Base-by-base conservation (phyloP, 2,329 filamentous ascomycete species). In the Hymenoscyphus salicellus region DNA sequence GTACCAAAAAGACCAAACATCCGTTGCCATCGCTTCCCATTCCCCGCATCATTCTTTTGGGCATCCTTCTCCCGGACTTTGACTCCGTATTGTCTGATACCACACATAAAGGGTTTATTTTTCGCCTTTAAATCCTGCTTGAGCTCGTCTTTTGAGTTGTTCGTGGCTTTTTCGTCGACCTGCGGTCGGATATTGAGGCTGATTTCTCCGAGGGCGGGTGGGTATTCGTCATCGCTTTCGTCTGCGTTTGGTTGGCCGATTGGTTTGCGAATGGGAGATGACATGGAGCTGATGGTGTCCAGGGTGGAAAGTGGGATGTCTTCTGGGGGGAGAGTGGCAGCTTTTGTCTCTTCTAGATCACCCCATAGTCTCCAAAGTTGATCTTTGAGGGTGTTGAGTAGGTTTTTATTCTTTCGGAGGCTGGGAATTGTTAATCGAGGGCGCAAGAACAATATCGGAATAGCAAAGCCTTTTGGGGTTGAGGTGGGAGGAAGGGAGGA, bases 281-380 rank as follows among this genome's bases (percentile, higher is more conserved):
- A 32, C 0, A 38, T 32, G 14, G 49, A 49, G 33, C 30, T 26
- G 11, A 38, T 17, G 1, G 64, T 65, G 4, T 65, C 58, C 32
- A 65, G 49, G 7, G 67, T 65, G 11, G 68, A 69, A 17, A 62
- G 46, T 41, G 65, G 59, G 17, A 41, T 38, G 4, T 52, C 61
- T 26, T 62, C 55, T 52, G 33, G 76, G 64, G 71, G 66, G 23
- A 76, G 69, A 1, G 75, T 71, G n/a, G 70, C 74, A 1, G 72
- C 71, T 73, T 90, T 92, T 58, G 79, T 76, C 74, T 96, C 92
- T 73, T 93, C 88, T 1, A 97, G 80, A 66, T 97, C 86, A 1
- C 94, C 94, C 93, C 94, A 98, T 1, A 97, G 80, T 41, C 86
- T 79, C 74, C 89, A 94, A 63, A 97, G 80, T 70, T 84, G 88